Evolutionary conservation across 768 basidiomycete species (phyloP).

Genomic region (Tylopilus sp.): DNA sequence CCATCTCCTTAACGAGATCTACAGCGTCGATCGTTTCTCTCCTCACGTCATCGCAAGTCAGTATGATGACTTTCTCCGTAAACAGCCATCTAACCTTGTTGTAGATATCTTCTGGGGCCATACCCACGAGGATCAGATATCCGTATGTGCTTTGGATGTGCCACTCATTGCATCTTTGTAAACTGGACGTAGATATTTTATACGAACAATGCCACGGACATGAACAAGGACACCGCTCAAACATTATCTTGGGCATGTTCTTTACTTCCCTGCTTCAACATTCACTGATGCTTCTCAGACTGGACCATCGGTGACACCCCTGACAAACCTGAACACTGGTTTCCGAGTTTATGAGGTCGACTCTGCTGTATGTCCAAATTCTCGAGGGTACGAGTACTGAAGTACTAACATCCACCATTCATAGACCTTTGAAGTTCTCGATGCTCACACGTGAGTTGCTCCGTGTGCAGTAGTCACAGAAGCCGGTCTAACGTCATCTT

Average conservation of each 20-base stretch:
- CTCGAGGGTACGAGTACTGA: too few species aligned
- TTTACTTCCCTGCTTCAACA: slow-evolving; percentile 3
- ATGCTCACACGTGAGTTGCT: slow-evolving; percentile 66
- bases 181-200: slow-evolving; percentile 56
- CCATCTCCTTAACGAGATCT: neutral
- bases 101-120: slow-evolving; percentile 77
- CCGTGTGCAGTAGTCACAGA: neutral
- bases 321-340: slow-evolving; percentile 70
- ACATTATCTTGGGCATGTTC: slow-evolving; percentile 47
- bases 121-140: slow-evolving; percentile 70
- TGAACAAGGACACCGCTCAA: slow-evolving; percentile 53
- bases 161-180: neutral
- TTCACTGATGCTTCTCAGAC: slow-evolving; percentile 40
- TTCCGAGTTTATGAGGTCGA: slow-evolving; percentile 51
- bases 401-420: too few species aligned
- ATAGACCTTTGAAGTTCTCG: slow-evolving; percentile 74
- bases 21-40: slow-evolving; percentile 71
- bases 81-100: slow-evolving; percentile 9
- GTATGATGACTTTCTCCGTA: slow-evolving; percentile 22
- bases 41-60: slow-evolving; percentile 74
- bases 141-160: slow-evolving; percentile 36
- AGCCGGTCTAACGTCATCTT: neutral
- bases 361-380: slow-evolving; percentile 50
- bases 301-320: slow-evolving; percentile 66
- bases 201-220: slow-evolving; percentile 63